These are phyloP conservation scores for Apiotrichum sp. DNA, from an alignment of 1,284 basidiomycete genomes.

Conservation along the genomic window DNA sequence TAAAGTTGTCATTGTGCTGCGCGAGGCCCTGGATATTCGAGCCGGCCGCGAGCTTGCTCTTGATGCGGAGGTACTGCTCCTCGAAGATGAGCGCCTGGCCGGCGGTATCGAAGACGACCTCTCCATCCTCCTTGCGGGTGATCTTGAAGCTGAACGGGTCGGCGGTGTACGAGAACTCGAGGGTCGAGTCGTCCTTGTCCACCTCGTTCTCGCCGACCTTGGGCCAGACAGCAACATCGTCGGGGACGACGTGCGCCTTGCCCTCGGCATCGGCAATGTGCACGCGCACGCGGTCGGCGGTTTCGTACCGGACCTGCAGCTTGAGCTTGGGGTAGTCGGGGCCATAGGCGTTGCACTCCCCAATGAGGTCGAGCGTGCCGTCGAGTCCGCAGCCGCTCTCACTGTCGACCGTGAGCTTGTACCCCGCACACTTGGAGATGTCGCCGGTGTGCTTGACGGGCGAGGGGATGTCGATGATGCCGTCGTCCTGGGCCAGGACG, in stretches of 20 bases:
- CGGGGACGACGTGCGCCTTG: conserved; percentile 61
- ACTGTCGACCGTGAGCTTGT: conserved; percentile 16
- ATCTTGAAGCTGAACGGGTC: conserved; percentile 74
- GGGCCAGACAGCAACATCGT: conserved; percentile 59
- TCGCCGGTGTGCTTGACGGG: conserved; percentile 25
- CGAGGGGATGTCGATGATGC: conserved; percentile 20
- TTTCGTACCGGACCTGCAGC: conserved; percentile 45
- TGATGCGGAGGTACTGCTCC: conserved; percentile 67
- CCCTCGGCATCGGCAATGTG: conserved; percentile 59
- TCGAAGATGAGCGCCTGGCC: conserved; percentile 65
- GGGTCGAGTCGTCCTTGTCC: conserved; percentile 27
- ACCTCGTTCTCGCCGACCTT: conserved; percentile 49
- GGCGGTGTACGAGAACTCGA: conserved; percentile 59
- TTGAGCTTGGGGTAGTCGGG: conserved; percentile 59
- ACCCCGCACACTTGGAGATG: conserved; percentile 23
- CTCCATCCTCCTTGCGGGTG: conserved; percentile 53
- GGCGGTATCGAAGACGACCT: conserved; percentile 63
- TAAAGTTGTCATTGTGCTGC: conserved; percentile 46
- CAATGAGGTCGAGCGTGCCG: conserved; percentile 19
- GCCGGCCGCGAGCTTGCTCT: conserved; percentile 34
- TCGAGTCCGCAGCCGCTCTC: conserved; percentile 16
- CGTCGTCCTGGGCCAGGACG: background rate
- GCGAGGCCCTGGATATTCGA: conserved; percentile 74
- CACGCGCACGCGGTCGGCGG: conserved; percentile 53
- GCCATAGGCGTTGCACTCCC: conserved; percentile 65